A percentile compares a stretch with the other conserved stretches of the same genome.
Conservation (phyloP, 495 filamentous ascomycete species). For the Xylaria acuta region DNA sequence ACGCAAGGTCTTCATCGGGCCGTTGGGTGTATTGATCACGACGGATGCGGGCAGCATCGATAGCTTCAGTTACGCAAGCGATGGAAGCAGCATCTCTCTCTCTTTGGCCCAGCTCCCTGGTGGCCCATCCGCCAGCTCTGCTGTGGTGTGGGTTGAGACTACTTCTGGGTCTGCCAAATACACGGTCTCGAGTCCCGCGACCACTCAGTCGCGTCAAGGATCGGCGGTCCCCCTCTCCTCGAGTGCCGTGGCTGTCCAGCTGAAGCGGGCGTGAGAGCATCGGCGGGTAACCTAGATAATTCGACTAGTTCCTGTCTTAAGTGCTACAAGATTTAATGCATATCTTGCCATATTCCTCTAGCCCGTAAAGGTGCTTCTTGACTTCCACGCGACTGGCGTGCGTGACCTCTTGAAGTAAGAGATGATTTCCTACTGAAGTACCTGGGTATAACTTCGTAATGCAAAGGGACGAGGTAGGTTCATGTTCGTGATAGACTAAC, state of each 20-base stretch:
- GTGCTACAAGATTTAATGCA: background rate
- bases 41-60: conserved; percentile 50
- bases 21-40: conserved; percentile 47
- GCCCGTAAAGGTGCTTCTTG: background rate
- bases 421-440: background rate
- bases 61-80: conserved; percentile 33
- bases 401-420: background rate
- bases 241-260: conserved; percentile 23
- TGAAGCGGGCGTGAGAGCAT: background rate
- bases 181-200: conserved; percentile 22
- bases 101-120: conserved; percentile 33
- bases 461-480: background rate
- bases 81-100: conserved; percentile 33
- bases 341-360: background rate
- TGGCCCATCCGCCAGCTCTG: conserved; percentile 32
- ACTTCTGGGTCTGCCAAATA: conserved; percentile 28
- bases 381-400: background rate
- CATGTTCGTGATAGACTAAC: background rate
- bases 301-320: background rate
- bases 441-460: background rate
- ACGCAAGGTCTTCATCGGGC: conserved; percentile 51
- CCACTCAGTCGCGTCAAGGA: conserved; percentile 25
- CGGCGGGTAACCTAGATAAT: background rate
- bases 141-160: conserved; percentile 35
- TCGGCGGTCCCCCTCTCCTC: conserved; percentile 28